Conservation (phyloP, 1,284 basidiomycete genomes). For the Cutaneotrichosporon cyanovorans region DNA sequence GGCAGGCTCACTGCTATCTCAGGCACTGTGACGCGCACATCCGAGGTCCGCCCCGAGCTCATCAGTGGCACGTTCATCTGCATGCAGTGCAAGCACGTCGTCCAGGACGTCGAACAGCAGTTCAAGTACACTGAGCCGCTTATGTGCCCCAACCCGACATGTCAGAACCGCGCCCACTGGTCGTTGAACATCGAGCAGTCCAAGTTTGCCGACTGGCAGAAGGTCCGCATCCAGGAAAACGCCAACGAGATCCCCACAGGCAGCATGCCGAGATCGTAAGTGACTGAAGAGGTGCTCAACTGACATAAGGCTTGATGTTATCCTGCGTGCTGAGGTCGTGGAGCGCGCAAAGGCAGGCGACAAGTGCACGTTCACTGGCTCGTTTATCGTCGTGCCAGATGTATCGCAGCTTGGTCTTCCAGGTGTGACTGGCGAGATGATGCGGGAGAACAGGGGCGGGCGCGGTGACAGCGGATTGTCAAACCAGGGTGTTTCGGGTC, state of each 20-base stretch:
- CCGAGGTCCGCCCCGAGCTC: slow-evolving; percentile 93
- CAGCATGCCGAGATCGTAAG: slow-evolving; percentile 79
- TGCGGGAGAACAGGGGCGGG: slow-evolving; percentile 70
- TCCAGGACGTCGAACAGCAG: slow-evolving; percentile 97
- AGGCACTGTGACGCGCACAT: slow-evolving; percentile 94
- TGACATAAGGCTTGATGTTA: slow-evolving; percentile 72
- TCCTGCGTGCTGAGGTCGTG: slow-evolving; percentile 88
- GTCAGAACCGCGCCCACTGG: slow-evolving; percentile 85
- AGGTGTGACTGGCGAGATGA: slow-evolving; percentile 70
- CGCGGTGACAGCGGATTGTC: slow-evolving; percentile 63
- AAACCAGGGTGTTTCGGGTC: slow-evolving; percentile 80
- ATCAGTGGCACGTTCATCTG: slow-evolving; percentile 91
- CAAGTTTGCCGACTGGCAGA: slow-evolving; percentile 99
- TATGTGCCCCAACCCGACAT: slow-evolving; percentile 86
- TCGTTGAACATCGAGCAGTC: slow-evolving; percentile 92
- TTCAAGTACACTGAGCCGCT: slow-evolving; percentile 99
- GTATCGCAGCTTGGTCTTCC: slow-evolving; percentile 93
- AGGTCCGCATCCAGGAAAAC: slow-evolving; percentile 98
- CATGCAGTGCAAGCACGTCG: slow-evolving; percentile 72
- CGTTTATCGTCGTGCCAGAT: slow-evolving; percentile 97
- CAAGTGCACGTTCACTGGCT: slow-evolving; percentile 95
- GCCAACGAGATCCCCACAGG: slow-evolving; percentile 98
- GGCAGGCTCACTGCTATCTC: slow-evolving; percentile 88
- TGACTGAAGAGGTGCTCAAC: not conserved
- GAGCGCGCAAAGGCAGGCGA: slow-evolving; percentile 98